These are phyloP conservation scores for Eucalyptus marginata DNA, from an alignment of 345 rosid genomes.

Conservation along the genomic window DNA sequence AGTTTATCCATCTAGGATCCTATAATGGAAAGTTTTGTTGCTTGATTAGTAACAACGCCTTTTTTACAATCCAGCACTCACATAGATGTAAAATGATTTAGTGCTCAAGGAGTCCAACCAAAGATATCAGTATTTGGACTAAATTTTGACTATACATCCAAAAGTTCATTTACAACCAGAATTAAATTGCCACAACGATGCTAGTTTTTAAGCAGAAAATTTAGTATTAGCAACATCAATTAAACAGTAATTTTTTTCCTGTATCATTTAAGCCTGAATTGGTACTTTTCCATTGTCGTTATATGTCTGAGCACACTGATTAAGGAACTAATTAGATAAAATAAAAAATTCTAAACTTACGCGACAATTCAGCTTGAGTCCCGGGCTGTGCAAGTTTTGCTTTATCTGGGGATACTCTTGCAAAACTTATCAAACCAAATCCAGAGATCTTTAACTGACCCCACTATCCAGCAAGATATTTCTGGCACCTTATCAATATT, in stretches of 20 bases:
- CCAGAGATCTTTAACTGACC: conserved; percentile 83
- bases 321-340: neutral
- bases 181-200: neutral
- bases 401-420: conserved; percentile 45
- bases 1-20: neutral
- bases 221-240: neutral
- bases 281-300: neutral
- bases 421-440: conserved; percentile 61
- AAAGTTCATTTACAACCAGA: neutral
- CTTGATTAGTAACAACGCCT: neutral
- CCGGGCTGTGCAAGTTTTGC: conserved; percentile 37
- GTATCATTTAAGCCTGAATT: neutral
- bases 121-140: neutral
- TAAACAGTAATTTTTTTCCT: neutral
- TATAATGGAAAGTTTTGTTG: neutral
- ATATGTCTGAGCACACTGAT: neutral
- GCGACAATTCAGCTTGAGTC: conserved; percentile 28
- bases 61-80: neutral
- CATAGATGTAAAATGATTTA: neutral
- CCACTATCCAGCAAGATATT: conserved; percentile 96
- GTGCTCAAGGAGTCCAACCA: neutral
- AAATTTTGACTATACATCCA: neutral
- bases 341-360: conserved; percentile 25
- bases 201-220: neutral
- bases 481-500: conserved; percentile 98